Evolutionary conservation across 345 rosid genomes (phyloP), one percentile per base, ranked within the genome.

Genomic region (Gossypium australe): DNA sequence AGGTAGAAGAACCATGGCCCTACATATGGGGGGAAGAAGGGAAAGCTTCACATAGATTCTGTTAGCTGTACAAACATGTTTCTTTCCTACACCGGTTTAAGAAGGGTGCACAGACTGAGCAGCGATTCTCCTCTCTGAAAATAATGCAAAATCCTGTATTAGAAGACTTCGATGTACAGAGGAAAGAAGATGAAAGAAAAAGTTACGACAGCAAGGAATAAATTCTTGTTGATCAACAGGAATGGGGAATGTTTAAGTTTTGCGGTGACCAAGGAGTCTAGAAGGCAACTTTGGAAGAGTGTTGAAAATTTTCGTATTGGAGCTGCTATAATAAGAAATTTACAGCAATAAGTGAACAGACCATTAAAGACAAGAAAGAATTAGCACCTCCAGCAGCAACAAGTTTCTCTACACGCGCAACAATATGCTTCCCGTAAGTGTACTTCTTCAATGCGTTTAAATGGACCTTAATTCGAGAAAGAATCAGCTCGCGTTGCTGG

Each of bases 391-490:
- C 97, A 79, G 97, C 90, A 68, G 89, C 94, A 76, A 91, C 92
- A 67, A 92, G 97, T 84, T 92, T 61, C 86, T 92, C 97, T 76
- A 92, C 92, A 53, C 97, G 97, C 0, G 91, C 94, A 76, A 89
- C 97, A 16, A 92, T 92, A 74, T 92, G 97, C 82, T 92, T 89
- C 70, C 97, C 97, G 0, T 92, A 92, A 3, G 97, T 89, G 85
- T 88, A 92, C 78, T 89, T 92, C 88, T 92, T 92, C 84, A 92
- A 79, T 29, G 94, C 94, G 67, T 81, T 91, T 71, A 91, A 75
- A 76, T 91, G 97, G 76, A 89, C 89, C 79, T 87, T 91, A 47
- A 91, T 87, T 20, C 97, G 89, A 1, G 88, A 77, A 66, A 89
- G 91, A 74, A 91, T 87, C 77, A 89, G 78, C 80, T 88, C 97